Conservation (phyloP, 371 early-diverging fungal genomes). For the Catenaria anguillulae region DNA sequence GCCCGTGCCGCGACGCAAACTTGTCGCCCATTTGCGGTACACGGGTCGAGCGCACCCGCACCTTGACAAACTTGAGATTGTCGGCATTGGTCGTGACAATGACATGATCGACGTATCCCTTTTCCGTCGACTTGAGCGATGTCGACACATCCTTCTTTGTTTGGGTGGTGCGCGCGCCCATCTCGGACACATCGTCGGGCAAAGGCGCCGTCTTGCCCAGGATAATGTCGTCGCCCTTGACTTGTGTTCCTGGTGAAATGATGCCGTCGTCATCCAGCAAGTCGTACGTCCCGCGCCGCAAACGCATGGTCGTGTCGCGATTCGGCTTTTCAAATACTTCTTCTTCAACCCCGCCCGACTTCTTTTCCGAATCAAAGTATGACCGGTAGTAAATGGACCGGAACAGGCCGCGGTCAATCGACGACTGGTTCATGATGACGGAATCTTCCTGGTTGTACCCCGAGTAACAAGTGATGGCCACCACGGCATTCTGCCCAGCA, state of each 20-base stretch:
- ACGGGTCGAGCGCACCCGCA: constrained; percentile 88
- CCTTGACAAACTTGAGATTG: constrained; percentile 90
- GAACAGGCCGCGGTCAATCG: constrained; percentile 98
- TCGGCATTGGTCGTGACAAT: constrained; percentile 87
- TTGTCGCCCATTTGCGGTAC: constrained; percentile 98
- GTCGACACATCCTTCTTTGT: constrained; percentile 89
- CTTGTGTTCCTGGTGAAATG: constrained; percentile 87
- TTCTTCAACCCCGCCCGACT: constrained; percentile 61
- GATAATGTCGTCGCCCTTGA: constrained; percentile 91
- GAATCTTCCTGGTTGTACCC: constrained; percentile 99
- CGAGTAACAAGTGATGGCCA: constrained; percentile 96
- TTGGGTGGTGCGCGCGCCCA: constrained; percentile 80
- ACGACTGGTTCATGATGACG: constrained; percentile 97
- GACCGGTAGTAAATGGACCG: constrained; percentile 94
- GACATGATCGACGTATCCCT: constrained; percentile 91
- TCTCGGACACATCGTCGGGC: constrained; percentile 65
- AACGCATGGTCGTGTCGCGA: constrained; percentile 69
- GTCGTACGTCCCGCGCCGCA: constrained; percentile 90
- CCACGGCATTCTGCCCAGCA: constrained; percentile 98
- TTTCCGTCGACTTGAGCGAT: constrained; percentile 79
- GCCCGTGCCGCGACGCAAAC: constrained; percentile 97
- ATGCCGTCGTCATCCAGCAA: constrained; percentile 97
- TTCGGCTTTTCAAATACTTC: constrained; percentile 87
- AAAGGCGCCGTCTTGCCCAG: constrained; percentile 95
- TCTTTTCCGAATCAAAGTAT: constrained; percentile 92